Percentiles rank a stretch among this genome's conserved stretches.
Evolutionary conservation across 192 early-diverging fungal species (phyloP).

Genomic region (Dispira simplex): DNA sequence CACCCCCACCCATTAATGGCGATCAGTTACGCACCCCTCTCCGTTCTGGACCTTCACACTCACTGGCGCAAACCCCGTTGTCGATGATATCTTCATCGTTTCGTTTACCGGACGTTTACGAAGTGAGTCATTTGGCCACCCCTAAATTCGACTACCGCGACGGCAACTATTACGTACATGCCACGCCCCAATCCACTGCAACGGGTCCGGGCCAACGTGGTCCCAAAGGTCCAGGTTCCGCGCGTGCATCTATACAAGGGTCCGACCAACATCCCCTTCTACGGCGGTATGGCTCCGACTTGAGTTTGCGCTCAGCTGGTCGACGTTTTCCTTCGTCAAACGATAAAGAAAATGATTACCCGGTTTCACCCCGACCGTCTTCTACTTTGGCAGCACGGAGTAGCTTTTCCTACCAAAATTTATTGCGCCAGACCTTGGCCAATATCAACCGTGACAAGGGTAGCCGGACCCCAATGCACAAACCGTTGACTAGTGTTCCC

Average conservation of each 20-base stretch:
- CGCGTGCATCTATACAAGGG: too few relatives aligned
- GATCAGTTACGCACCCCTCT: not conserved
- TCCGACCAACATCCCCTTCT: not conserved
- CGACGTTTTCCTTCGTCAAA: too few relatives aligned
- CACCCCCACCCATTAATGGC: not conserved
- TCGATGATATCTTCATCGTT: not conserved
- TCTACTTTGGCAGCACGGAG: too few relatives aligned
- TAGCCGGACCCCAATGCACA: not conserved
- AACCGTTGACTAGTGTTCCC: not conserved
- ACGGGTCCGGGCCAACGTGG: not conserved
- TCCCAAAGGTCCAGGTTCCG: too few relatives aligned
- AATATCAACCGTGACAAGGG: not conserved
- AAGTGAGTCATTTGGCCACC: not conserved
- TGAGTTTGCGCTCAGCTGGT: not conserved
- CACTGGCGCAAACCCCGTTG: not conserved
- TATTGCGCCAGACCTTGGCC: too few relatives aligned
- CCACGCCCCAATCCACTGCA: not conserved
- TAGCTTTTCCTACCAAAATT: too few relatives aligned
- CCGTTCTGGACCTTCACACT: not conserved
- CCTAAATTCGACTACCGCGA: constrained; percentile 1
- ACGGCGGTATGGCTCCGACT: not conserved
- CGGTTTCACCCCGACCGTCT: too few relatives aligned
- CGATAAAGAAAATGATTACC: too few relatives aligned
- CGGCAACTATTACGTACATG: constrained; percentile 5
- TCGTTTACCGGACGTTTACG: constrained; percentile 2